phyloP scores from a whole-genome alignment of 2,329 filamentous ascomycete species.

The Colletotrichum sp. region DNA sequence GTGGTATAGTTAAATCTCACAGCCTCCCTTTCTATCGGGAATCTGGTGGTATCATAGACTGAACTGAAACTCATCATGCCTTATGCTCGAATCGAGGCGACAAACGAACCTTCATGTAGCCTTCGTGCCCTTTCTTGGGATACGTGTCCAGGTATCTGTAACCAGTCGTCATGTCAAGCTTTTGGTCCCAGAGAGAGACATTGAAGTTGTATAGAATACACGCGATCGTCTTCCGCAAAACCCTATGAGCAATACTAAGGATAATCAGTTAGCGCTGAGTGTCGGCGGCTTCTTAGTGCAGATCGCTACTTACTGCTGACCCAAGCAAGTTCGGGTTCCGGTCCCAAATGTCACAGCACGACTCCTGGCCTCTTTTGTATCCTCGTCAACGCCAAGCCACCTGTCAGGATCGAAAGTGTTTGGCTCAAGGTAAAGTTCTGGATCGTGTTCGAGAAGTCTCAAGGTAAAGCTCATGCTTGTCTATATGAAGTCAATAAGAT shows the following conservation, averaged over 20 bases:
- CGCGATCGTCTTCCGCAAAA: conserved; percentile 22
- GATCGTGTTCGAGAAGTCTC: conserved; percentile 15
- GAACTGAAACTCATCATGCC: background rate
- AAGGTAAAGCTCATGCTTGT: conserved; percentile 22
- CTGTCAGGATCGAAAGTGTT: conserved; percentile 17
- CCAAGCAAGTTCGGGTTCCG: conserved; percentile 23
- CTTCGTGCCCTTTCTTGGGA: conserved; percentile 15
- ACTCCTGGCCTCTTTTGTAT: background rate
- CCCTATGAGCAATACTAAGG: conserved; percentile 14
- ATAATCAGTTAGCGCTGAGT: background rate
- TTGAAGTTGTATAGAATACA: conserved; percentile 21
- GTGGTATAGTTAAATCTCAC: background rate
- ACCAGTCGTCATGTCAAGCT: background rate
- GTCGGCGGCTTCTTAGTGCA: fast-evolving
- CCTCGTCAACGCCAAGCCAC: conserved; percentile 11
- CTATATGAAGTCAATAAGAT: background rate
- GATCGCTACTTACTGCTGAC: conserved; percentile 14
- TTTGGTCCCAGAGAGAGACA: conserved; percentile 13
- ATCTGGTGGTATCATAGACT: background rate
- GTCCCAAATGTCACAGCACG: conserved; percentile 18
- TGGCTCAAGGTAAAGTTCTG: conserved; percentile 10
- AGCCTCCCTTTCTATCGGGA: background rate
- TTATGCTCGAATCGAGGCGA: background rate
- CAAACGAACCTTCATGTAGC: conserved; percentile 12
- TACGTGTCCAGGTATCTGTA: conserved; percentile 18